Conservation (phyloP, 257 asterid genomes). For the Forsythia suspensa region DNA sequence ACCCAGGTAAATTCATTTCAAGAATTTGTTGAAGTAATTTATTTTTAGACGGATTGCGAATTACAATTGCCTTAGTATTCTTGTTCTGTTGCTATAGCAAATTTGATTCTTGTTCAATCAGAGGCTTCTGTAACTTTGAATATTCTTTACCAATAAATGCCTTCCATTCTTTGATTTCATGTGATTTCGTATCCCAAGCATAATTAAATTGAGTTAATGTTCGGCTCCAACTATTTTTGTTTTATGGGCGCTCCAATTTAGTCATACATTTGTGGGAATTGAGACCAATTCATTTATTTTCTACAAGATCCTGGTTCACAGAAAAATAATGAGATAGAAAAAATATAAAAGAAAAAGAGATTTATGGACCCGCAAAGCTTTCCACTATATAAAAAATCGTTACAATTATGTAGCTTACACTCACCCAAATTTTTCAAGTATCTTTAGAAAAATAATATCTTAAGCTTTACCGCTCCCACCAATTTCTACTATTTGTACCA, state of each 20-base stretch:
- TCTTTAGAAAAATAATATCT: too few species aligned
- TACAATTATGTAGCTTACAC: too few species aligned
- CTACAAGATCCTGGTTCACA: neutral
- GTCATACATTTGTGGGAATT: neutral
- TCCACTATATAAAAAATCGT: too few species aligned
- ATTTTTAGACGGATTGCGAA: neutral
- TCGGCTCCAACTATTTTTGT: too few species aligned
- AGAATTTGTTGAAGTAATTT: neutral
- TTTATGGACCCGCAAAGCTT: too few species aligned
- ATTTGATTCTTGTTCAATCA: neutral
- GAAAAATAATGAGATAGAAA: too few species aligned
- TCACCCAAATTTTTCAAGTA: too few species aligned
- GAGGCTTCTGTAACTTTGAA: neutral
- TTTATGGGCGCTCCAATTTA: neutral
- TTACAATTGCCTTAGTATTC: neutral
- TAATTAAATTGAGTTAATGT: too few species aligned
- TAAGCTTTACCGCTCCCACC: too few species aligned
- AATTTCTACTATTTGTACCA: too few species aligned
- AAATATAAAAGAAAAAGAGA: too few species aligned
- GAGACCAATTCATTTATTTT: too few species aligned
- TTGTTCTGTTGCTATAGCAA: neutral
- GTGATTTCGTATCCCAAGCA: neutral
- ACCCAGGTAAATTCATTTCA: slow-evolving; percentile 39
- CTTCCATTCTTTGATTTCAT: neutral
- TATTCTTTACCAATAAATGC: neutral